A percentile compares a stretch with the other conserved stretches of the same genome.
Conservation (phyloP, 805 yeast genomes). For the Candida ficus region DNA sequence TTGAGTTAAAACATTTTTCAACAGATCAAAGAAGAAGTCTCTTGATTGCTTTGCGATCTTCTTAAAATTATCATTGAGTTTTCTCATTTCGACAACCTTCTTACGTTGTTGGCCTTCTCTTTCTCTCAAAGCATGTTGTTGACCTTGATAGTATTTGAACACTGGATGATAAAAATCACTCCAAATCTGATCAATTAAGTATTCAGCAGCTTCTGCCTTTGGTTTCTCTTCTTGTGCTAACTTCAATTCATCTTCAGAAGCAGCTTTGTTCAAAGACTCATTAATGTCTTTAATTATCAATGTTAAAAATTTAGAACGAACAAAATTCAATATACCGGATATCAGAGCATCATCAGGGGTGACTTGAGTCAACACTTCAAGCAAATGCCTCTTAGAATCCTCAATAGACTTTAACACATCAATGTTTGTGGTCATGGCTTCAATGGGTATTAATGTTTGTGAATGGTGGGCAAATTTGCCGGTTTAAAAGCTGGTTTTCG, state of each 20-base stretch:
- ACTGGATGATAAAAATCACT: constrained; percentile 58
- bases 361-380: constrained; percentile 6
- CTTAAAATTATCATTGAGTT: constrained; percentile 44
- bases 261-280: constrained; percentile 4
- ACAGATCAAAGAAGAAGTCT: constrained; percentile 41
- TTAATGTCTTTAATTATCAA: constrained; percentile 38
- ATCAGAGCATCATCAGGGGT: constrained; percentile 20
- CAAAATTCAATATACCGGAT: constrained; percentile 41
- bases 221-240: constrained; percentile 11
- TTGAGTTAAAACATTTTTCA: constrained; percentile 35
- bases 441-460: no score
- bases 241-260: constrained; percentile 1
- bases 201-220: constrained; percentile 15
- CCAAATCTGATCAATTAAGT: constrained; percentile 52
- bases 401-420: constrained; percentile 5
- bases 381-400: constrained; percentile 12
- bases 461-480: no score
- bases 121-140: constrained; percentile 10
- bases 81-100: constrained; percentile 48
- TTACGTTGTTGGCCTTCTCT: constrained; percentile 16
- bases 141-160: constrained; percentile 40
- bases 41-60: constrained; percentile 44
- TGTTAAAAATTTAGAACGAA: constrained; percentile 41
- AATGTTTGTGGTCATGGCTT: constrained; percentile 1
- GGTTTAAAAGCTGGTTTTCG: no score